Conservation (phyloP, 495 filamentous ascomycete species). For the Alectoria sarmentosa region DNA sequence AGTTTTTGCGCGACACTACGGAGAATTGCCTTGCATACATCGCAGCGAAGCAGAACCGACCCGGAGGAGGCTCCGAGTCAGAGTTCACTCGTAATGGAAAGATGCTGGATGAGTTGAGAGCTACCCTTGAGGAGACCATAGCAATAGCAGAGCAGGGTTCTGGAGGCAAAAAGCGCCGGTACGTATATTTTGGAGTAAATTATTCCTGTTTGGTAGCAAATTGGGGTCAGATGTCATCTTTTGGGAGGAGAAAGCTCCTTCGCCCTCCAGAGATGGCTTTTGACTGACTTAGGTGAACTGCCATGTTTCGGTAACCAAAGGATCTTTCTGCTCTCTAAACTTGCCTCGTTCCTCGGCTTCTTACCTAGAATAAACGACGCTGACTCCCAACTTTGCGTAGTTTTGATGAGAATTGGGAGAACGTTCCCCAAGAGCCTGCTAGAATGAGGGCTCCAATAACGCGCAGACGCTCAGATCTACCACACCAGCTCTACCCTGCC, state of each 20-base stretch:
- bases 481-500: neutral
- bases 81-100: neutral
- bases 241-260: no score
- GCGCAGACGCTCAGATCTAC: neutral
- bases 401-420: conserved; percentile 30
- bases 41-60: conserved; percentile 20
- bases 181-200: no score
- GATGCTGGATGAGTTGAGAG: conserved; percentile 32
- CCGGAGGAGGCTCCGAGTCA: neutral
- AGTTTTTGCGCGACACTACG: conserved; percentile 44
- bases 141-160: conserved; percentile 34
- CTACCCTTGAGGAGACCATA: conserved; percentile 28
- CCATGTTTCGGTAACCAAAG: no score
- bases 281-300: no score
- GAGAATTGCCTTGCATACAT: conserved; percentile 40
- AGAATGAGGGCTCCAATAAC: conserved; percentile 1
- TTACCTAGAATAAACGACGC: no score
- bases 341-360: no score
- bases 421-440: neutral
- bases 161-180: conserved; percentile 40
- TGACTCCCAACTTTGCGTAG: no score
- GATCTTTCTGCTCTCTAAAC: no score
- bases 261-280: no score
- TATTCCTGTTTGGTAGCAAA: no score
- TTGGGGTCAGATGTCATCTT: no score